Conservation (phyloP, 2,329 filamentous ascomycete genomes). For the Tympanopsis confertula region DNA sequence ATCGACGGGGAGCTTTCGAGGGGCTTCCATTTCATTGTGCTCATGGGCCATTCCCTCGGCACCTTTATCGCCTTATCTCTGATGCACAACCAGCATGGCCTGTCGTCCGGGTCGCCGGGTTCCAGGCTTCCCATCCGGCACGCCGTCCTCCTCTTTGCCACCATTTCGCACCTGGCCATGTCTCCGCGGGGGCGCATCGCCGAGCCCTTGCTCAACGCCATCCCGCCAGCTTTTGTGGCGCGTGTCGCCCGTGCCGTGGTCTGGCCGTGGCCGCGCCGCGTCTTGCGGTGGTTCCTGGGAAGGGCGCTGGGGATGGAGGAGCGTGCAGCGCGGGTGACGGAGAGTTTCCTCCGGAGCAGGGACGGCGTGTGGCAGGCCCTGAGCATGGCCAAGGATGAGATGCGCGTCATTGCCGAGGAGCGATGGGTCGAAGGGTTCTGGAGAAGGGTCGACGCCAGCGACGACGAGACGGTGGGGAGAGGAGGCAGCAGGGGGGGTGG, state of each 20-base stretch:
- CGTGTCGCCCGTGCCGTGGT: constrained; percentile 27
- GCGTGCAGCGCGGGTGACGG: constrained; percentile 35
- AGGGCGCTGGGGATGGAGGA: constrained; percentile 32
- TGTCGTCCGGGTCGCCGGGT: constrained; percentile 17
- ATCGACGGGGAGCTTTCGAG: too few species aligned
- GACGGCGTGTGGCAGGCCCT: constrained; percentile 50
- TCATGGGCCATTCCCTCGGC: constrained; percentile 67
- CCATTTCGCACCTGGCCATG: constrained; percentile 57
- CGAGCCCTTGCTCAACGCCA: constrained; percentile 26
- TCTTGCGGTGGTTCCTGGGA: constrained; percentile 30
- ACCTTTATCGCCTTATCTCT: constrained; percentile 61
- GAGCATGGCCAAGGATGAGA: constrained; percentile 46
- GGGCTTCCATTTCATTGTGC: too few species aligned
- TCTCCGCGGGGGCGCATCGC: constrained; percentile 48
- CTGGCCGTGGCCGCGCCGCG: constrained; percentile 22
- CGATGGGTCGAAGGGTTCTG: constrained; percentile 48
- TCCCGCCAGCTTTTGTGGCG: constrained; percentile 28
- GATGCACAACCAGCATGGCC: constrained; percentile 40
- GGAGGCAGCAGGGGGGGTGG: constrained; percentile 8
- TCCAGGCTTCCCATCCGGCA: constrained; percentile 26
- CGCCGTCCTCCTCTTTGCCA: constrained; percentile 62
- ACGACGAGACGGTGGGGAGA: constrained; percentile 5
- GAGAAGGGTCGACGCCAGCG: too few species aligned
- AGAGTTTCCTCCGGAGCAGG: constrained; percentile 38
- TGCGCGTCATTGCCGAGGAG: constrained; percentile 45